These are phyloP conservation scores for Quercus gilva DNA, from an alignment of 306 rosid species.

Conservation along the genomic window DNA sequence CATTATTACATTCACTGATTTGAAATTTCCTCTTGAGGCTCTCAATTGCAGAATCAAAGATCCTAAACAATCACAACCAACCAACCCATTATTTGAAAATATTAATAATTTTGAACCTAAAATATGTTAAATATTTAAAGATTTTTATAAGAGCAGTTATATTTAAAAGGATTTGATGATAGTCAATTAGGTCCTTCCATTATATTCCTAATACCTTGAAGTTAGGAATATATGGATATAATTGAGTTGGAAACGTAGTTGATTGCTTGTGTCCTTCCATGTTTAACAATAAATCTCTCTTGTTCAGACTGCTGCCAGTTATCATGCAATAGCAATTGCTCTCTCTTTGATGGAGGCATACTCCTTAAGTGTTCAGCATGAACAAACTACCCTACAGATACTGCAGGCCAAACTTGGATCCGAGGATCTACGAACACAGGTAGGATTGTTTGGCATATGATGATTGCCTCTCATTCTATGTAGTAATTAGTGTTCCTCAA, in stretches of 20 bases:
- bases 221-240: not conserved
- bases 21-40: too few relatives aligned
- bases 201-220: too few relatives aligned
- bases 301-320: conserved; percentile 97
- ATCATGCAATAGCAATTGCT: conserved; percentile 98
- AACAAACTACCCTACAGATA: conserved; percentile 95
- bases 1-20: too few relatives aligned
- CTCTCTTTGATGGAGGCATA: conserved; percentile 99
- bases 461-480: conserved; percentile 5
- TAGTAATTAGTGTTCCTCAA: conserved; percentile 10
- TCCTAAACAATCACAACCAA: too few relatives aligned
- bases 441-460: conserved; percentile 20
- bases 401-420: conserved; percentile 94
- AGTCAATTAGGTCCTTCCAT: too few relatives aligned
- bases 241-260: conserved; percentile 13
- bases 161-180: too few relatives aligned
- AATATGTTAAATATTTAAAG: too few relatives aligned
- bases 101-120: too few relatives aligned
- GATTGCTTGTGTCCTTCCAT: conserved; percentile 8
- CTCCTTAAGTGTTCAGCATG: conserved; percentile 92
- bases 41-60: too few relatives aligned
- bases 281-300: conserved; percentile 15
- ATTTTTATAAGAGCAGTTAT: too few relatives aligned
- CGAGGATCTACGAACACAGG: conserved; percentile 96
- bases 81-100: too few relatives aligned